Conservation (phyloP, 441 rosid species). For the Viola pubescens region DNA sequence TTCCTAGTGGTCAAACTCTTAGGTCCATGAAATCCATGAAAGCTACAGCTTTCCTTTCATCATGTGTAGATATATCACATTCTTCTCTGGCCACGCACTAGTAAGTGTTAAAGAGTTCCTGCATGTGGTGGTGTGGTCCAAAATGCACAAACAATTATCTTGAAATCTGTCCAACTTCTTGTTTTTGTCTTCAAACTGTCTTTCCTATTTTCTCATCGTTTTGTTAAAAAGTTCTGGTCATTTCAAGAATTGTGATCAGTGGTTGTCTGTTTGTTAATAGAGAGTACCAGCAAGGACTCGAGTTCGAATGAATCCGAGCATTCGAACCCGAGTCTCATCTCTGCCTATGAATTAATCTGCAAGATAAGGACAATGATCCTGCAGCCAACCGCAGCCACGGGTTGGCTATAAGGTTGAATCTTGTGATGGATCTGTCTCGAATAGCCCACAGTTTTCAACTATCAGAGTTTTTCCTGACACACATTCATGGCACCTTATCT, state of each 20-base stretch:
- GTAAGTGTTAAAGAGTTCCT: not conserved
- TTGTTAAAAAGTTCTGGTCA: conserved; percentile 2
- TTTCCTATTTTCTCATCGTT: conserved; percentile 11
- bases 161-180: not conserved
- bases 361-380: conserved; percentile 5
- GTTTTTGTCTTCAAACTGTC: conserved; percentile 13
- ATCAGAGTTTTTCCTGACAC: not conserved
- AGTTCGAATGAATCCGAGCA: not conserved
- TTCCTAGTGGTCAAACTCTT: not conserved
- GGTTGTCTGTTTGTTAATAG: conserved; percentile 8
- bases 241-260: conserved; percentile 17
- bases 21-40: not conserved
- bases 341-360: not conserved
- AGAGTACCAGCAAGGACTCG: conserved; percentile 13
- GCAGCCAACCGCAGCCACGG: not conserved
- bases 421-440: not conserved
- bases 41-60: not conserved
- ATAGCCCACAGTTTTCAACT: not conserved
- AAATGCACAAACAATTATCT: conserved; percentile 10
- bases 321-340: too few species aligned
- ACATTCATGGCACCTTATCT: not conserved
- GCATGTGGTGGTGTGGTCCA: conserved; percentile 15
- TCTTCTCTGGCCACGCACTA: conserved; percentile 7
- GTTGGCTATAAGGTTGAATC: not conserved
- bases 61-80: too few species aligned